Base-by-base conservation (phyloP, 1,139 yeast genomes). In the Magnusiomyces suaveolens region DNA sequence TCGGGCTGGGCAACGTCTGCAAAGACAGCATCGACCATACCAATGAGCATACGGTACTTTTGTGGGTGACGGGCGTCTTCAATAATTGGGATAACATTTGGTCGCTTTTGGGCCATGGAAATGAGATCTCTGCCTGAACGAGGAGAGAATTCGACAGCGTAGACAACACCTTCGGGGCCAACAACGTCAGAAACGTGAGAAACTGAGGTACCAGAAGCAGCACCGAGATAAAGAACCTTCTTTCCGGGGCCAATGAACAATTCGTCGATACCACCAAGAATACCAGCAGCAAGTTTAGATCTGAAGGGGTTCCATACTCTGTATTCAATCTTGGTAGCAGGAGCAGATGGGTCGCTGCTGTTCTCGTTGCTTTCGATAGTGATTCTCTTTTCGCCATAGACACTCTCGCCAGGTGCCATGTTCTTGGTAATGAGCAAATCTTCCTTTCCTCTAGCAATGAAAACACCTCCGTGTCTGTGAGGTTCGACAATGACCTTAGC, bases 31-130 rank as follows among this genome's bases (percentile, higher is more conserved):
- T 94, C 98, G 63, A 92, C 97, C 98, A 92, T 92, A 67, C 97
- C 96, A 61, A 92, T 80, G 68, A 92, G 82, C 97, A 92, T 92
- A 79, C 98, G 85, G 84, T 92, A 92, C 76, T 94, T 92, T 74
- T 92, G 98, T 67, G 98, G 98, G 77, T 92, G 98, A 80, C 98
- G 92, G 64, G 98, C 98, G 77, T 92, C 98, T 76, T 92, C 98
- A 72, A 92, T 90, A 73, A 92, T 92, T 68, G 98, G 98, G 64
- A 94, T 87, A 57, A 92, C 95, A 72, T 92, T 92, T 63, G 98
- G 97, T 82, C 98, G 87, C 94, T 92, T 92, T 83, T 92, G 92
- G 72, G 98, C 98, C 98, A 92, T 92, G 69, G 95, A 88, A 70
- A 94, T 90, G 75, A 92, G 82, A 75, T 92, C 98, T 81, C 98